Percentiles rank a stretch among this genome's conserved stretches.
phyloP scores from a whole-genome alignment of 2,329 filamentous ascomycete species.

The Hysterium pulicare region DNA sequence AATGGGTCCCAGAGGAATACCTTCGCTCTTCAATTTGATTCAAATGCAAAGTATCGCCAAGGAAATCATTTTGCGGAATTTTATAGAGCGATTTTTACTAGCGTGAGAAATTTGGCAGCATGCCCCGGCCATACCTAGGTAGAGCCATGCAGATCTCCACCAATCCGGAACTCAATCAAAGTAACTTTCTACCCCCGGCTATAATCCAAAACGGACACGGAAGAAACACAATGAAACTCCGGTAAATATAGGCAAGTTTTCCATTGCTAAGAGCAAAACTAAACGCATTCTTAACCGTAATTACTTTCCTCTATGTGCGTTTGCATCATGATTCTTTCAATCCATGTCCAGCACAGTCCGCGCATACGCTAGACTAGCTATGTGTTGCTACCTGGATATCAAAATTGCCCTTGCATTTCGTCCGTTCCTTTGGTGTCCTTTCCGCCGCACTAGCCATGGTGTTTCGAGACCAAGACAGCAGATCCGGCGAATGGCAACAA shows the following conservation, averaged over 20 bases:
- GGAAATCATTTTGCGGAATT: no score
- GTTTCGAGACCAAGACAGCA: conserved; percentile 8
- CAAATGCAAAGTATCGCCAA: no score
- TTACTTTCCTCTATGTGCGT: conserved; percentile 3
- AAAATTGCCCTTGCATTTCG: background rate
- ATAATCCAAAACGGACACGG: conserved; percentile 3
- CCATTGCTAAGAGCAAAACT: conserved; percentile 9
- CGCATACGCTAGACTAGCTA: conserved; percentile 13
- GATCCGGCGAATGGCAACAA: conserved; percentile 6
- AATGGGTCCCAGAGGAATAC: no score
- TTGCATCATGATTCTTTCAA: conserved; percentile 13
- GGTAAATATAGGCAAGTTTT: background rate
- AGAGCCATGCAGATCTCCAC: no score
- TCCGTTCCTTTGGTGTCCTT: background rate
- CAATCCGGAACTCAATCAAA: no score
- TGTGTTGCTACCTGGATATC: conserved; percentile 16
- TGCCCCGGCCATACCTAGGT: no score
- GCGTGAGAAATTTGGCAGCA: no score
- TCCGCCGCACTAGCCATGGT: conserved; percentile 1
- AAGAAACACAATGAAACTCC: background rate
- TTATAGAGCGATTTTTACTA: no score
- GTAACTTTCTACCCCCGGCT: no score
- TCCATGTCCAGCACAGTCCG: conserved; percentile 8
- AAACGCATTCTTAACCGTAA: conserved; percentile 7
- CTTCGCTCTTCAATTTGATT: no score